Evolutionary conservation across 1,284 basidiomycete genomes (phyloP), one percentile per base, ranked within the genome.

Genomic region (Inonotus obliquus): DNA sequence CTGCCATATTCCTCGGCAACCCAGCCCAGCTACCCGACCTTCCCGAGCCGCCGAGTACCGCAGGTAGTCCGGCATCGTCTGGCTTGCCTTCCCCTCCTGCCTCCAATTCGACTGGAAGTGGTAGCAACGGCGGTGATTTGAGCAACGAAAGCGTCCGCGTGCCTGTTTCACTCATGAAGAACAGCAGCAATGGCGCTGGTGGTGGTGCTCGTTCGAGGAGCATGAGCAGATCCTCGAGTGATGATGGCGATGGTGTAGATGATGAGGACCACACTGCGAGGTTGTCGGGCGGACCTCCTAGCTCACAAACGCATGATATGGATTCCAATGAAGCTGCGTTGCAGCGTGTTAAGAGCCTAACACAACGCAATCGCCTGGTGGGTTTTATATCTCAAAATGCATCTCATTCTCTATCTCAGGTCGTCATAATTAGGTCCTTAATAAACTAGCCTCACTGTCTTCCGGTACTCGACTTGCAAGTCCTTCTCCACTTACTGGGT

Each of bases 71-170:
- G 71, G 75, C 71, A 63, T 75, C 67, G 60, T 73, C 63, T 10
- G 88, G 89, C 7, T 72, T 91, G 5, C 89, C 89, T 1, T 90
- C 87, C 17, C 89, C 89, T 0, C 89, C 89, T 47, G 89, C 87
- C 41, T 88, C 89, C 25, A 91, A 90, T 69, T 91, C 88, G 19
- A 89, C 88, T 1, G 88, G 87, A 27, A 89, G 88, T 70, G 87
- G 87, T 54, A 89, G 88, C 68, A 83, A 83, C 1, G 86, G 84
- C 55, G 84, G 86, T 69, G 77, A 78, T 63, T 78, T 80, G 32
- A 78, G 76, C 63, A 71, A 77, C 44, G 79, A 83, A 63, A 79
- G 77, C 67, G 65, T 78, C 63, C 76, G 80, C 62, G 75, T 77
- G 58, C 71, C 74, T 25, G 63, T 71, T 38, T 64, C 71, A 60